Evolutionary conservation across 2,329 filamentous ascomycete genomes (phyloP).

Genomic region (Penicillium corylophilum): DNA sequence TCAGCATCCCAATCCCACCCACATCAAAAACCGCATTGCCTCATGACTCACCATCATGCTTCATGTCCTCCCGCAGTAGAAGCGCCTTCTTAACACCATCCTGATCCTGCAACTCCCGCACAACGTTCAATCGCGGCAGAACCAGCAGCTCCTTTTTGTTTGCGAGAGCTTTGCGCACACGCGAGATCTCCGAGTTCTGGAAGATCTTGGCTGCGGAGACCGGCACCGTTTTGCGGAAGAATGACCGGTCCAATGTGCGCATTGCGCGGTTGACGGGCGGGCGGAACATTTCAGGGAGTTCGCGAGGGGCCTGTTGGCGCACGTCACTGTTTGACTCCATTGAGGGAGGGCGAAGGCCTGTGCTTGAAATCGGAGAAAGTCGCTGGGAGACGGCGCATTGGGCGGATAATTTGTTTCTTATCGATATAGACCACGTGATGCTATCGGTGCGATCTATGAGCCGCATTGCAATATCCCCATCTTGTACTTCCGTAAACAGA

Average conservation of each 20-base stretch:
- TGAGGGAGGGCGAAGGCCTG: conserved; percentile 3
- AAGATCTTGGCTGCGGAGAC: conserved; percentile 75
- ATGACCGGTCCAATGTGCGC: conserved; percentile 74
- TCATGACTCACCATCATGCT: conserved; percentile 40
- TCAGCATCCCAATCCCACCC: conserved; percentile 6
- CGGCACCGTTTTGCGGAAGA: conserved; percentile 75
- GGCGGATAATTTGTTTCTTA: conserved; percentile 21
- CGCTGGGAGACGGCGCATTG: conserved; percentile 10
- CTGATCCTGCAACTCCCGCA: conserved; percentile 59
- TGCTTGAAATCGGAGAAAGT: neutral
- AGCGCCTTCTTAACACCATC: conserved; percentile 46
- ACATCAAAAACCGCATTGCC: neutral
- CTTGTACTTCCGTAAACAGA: neutral
- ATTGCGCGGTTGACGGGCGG: conserved; percentile 79
- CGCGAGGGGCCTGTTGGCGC: conserved; percentile 21
- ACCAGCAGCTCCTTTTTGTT: conserved; percentile 65
- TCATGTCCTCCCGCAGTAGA: conserved; percentile 39
- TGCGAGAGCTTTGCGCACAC: conserved; percentile 65
- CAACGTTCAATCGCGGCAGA: conserved; percentile 62
- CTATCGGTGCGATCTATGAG: neutral
- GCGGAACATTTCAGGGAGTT: conserved; percentile 60
- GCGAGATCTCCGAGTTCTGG: conserved; percentile 72
- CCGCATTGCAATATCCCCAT: neutral
- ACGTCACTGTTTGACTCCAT: conserved; percentile 22
- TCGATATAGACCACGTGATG: conserved; percentile 28